phyloP scores from a whole-genome alignment of 2,329 filamentous ascomycete species.

The Aspergillus carbonarius region DNA sequence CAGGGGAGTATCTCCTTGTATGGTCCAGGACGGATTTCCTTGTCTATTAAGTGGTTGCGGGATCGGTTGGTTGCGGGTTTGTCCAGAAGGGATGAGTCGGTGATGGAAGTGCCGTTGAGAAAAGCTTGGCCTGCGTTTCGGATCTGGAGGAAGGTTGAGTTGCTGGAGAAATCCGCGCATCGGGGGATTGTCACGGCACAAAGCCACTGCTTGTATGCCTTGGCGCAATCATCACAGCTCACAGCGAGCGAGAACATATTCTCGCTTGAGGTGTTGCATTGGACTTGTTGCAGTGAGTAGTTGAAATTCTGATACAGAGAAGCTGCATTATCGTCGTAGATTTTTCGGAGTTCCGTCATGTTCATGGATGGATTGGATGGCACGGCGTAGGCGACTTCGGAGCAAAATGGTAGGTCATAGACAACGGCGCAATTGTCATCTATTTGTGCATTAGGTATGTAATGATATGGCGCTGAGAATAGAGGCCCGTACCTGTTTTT shows the following conservation, averaged over 20 bases:
- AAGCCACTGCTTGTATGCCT: constrained; percentile 90
- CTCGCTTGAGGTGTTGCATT: constrained; percentile 73
- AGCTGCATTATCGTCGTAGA: constrained; percentile 76
- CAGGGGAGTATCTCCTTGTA: constrained; percentile 94
- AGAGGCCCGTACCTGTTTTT: constrained; percentile 63
- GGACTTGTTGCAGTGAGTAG: constrained; percentile 77
- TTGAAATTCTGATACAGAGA: constrained; percentile 73
- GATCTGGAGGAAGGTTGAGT: constrained; percentile 57
- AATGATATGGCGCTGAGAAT: neutral
- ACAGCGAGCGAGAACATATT: constrained; percentile 79
- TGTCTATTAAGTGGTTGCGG: constrained; percentile 72
- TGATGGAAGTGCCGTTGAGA: constrained; percentile 63
- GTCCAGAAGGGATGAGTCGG: constrained; percentile 34
- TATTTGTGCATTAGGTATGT: constrained; percentile 26
- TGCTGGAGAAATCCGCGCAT: constrained; percentile 76
- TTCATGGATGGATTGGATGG: constrained; percentile 73
- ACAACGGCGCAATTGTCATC: constrained; percentile 83
- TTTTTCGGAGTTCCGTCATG: constrained; percentile 59
- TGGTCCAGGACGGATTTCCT: constrained; percentile 71
- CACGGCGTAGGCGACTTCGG: constrained; percentile 85
- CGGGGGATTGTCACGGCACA: constrained; percentile 91
- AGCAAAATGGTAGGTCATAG: constrained; percentile 84
- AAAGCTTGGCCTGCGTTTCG: constrained; percentile 73
- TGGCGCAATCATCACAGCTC: constrained; percentile 71
- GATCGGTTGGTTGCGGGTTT: constrained; percentile 55